A percentile compares a stretch with the other conserved stretches of the same genome.
These are phyloP conservation scores for Saccharomycopsis amapae DNA, from an alignment of 805 yeast genomes.

Conservation along the genomic window DNA sequence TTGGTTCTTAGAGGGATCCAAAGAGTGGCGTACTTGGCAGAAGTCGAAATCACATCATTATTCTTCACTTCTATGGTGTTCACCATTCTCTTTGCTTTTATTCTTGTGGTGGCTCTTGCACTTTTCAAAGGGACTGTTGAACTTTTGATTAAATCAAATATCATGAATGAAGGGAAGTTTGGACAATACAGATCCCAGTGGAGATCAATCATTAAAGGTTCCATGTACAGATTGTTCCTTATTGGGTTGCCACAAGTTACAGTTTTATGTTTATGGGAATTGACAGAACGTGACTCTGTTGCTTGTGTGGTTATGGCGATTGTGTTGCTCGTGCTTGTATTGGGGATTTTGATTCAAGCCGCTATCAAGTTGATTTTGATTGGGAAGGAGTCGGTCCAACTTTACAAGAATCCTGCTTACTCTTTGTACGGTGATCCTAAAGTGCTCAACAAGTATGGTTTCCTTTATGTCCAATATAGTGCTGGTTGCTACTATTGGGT, in stretches of 20 bases:
- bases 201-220: constrained; percentile 81
- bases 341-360: constrained; percentile 63
- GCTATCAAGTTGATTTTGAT: constrained; percentile 62
- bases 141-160: constrained; percentile 47
- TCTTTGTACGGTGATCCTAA: constrained; percentile 77
- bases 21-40: constrained; percentile 79
- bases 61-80: constrained; percentile 84
- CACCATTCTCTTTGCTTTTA: constrained; percentile 69
- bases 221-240: constrained; percentile 72
- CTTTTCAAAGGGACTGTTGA: constrained; percentile 67
- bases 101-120: constrained; percentile 46
- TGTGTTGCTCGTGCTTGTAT: constrained; percentile 51
- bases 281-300: constrained; percentile 72
- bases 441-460: constrained; percentile 82
- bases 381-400: constrained; percentile 62
- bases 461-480: constrained; percentile 82
- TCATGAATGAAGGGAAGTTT: constrained; percentile 59
- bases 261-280: constrained; percentile 82
- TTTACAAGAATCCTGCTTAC: constrained; percentile 89
- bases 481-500: constrained; percentile 87
- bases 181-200: constrained; percentile 75
- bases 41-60: constrained; percentile 77
- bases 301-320: constrained; percentile 79
- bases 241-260: constrained; percentile 85
- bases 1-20: constrained; percentile 85